These are phyloP conservation scores for Fusarium burgessii DNA, from an alignment of 2,329 filamentous ascomycete species.

Conservation along the genomic window DNA sequence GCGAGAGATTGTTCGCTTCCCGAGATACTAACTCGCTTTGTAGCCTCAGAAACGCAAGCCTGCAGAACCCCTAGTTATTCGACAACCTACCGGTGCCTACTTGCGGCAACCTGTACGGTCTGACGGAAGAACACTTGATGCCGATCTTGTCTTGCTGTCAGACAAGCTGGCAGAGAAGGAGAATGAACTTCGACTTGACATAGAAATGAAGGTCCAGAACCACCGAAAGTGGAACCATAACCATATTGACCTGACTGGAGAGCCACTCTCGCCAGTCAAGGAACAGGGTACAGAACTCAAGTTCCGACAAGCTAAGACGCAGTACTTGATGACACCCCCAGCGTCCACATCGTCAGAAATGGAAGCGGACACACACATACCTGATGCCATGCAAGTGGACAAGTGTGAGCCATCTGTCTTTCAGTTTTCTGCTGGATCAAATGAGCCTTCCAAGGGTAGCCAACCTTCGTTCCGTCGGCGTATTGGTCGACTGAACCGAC, in stretches of 20 bases:
- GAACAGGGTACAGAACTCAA: slow-evolving; percentile 71
- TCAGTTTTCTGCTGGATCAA: slow-evolving; percentile 60
- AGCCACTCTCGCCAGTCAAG: slow-evolving; percentile 82
- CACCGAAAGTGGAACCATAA: slow-evolving; percentile 93
- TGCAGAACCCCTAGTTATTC: slow-evolving; percentile 69
- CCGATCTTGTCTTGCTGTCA: slow-evolving; percentile 81
- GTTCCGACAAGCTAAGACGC: slow-evolving; percentile 79
- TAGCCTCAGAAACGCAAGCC: slow-evolving; percentile 78
- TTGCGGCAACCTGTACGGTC: slow-evolving; percentile 76
- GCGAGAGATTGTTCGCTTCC: slow-evolving; percentile 41
- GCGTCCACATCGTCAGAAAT: slow-evolving; percentile 68
- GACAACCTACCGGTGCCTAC: slow-evolving; percentile 72
- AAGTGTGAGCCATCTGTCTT: slow-evolving; percentile 54
- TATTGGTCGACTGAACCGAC: slow-evolving; percentile 83
- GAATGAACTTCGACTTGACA: slow-evolving; percentile 81
- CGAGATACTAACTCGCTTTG: slow-evolving; percentile 53
- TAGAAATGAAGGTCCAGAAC: slow-evolving; percentile 87
- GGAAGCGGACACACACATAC: slow-evolving; percentile 64
- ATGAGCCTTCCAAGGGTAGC: slow-evolving; percentile 55
- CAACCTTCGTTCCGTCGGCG: slow-evolving; percentile 83
- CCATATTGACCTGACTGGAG: slow-evolving; percentile 88
- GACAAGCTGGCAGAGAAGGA: slow-evolving; percentile 86
- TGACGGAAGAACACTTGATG: slow-evolving; percentile 78
- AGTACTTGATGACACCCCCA: slow-evolving; percentile 76
- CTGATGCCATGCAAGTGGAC: slow-evolving; percentile 58